A percentile compares a stretch with the other conserved stretches of the same genome.
These are phyloP conservation scores for Kwoniella sp. DNA, from an alignment of 768 basidiomycete genomes.

Conservation along the genomic window DNA sequence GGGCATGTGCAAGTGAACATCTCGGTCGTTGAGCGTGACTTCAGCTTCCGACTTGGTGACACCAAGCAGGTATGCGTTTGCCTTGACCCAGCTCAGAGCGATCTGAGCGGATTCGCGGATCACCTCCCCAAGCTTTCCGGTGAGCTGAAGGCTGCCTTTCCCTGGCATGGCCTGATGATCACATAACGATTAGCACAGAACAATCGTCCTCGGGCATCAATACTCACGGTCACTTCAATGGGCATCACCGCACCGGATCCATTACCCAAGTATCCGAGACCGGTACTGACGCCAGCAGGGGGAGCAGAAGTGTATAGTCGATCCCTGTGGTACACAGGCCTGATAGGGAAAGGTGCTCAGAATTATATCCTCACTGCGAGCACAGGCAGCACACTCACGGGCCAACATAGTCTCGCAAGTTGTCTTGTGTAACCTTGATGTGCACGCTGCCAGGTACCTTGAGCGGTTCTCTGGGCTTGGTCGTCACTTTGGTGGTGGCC, in stretches of 20 bases:
- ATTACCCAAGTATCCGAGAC: conserved; percentile 91
- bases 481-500: conserved; percentile 60
- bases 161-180: conserved; percentile 83
- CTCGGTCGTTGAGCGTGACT: conserved; percentile 75
- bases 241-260: conserved; percentile 97
- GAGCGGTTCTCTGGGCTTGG: conserved; percentile 72
- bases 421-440: conserved; percentile 76
- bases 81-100: conserved; percentile 85
- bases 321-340: conserved; percentile 87
- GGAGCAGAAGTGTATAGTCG: conserved; percentile 74
- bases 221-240: conserved; percentile 80
- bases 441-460: conserved; percentile 72
- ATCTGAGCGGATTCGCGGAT: conserved; percentile 96
- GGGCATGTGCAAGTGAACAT: conserved; percentile 86
- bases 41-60: conserved; percentile 69
- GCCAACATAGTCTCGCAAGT: conserved; percentile 92
- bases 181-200: neutral
- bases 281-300: conserved; percentile 89
- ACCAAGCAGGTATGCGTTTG: conserved; percentile 81
- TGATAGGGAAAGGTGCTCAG: neutral
- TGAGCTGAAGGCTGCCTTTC: conserved; percentile 83
- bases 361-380: neutral
- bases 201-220: neutral
- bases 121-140: conserved; percentile 96
- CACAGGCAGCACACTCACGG: conserved; percentile 53